Conservation (phyloP, 108 stramenopile species). For the Fistulifera pelliculosa region DNA sequence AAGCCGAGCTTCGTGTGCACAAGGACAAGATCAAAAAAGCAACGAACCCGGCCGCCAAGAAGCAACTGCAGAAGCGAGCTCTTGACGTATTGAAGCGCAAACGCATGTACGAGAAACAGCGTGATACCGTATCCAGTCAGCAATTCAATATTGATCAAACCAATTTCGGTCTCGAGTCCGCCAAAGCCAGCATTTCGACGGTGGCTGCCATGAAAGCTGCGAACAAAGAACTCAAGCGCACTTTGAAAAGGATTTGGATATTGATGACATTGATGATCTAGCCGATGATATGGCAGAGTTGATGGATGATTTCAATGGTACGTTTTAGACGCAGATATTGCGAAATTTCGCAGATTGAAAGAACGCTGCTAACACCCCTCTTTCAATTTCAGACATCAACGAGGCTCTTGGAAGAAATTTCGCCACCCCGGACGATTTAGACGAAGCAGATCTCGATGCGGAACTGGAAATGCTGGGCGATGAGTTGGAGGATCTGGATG, state of each 20-base stretch:
- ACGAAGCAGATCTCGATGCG: conserved; percentile 95
- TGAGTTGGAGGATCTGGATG: conserved; percentile 76
- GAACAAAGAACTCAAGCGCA: conserved; percentile 72
- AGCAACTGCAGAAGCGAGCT: conserved; percentile 78
- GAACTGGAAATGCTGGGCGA: conserved; percentile 94
- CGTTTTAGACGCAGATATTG: neutral
- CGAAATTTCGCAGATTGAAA: neutral
- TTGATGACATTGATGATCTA: conserved; percentile 91
- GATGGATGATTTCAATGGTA: conserved; percentile 63
- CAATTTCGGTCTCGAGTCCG: conserved; percentile 87
- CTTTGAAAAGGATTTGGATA: conserved; percentile 84
- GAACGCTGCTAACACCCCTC: neutral
- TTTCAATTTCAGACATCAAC: conserved; percentile 71
- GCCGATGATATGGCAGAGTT: conserved; percentile 89
- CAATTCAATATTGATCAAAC: conserved; percentile 98
- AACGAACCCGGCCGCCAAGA: conserved; percentile 60
- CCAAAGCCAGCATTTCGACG: conserved; percentile 87
- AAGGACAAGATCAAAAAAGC: conserved; percentile 84
- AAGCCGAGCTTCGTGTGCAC: conserved; percentile 68
- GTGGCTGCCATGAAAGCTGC: conserved; percentile 95
- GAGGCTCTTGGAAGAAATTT: conserved; percentile 91
- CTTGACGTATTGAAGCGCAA: conserved; percentile 92
- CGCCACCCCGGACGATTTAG: conserved; percentile 89
- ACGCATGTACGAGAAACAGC: conserved; percentile 94
- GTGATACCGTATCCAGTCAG: conserved; percentile 90